Evolutionary conservation across 495 filamentous ascomycete genomes (phyloP).

Genomic region (Cercophora newfieldiana): DNA sequence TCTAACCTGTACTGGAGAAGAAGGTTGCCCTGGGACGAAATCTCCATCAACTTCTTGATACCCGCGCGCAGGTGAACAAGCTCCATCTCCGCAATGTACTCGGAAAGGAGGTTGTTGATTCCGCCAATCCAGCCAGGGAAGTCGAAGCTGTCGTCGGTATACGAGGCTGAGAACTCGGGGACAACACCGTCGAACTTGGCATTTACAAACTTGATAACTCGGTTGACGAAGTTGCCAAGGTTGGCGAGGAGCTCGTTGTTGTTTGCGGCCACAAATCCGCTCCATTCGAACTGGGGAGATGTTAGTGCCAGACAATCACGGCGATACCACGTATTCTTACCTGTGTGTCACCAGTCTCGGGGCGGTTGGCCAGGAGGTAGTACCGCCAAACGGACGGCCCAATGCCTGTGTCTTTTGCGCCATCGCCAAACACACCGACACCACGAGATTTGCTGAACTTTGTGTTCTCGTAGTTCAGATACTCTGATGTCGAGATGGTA

Average conservation of each 20-base stretch:
- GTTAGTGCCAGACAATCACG: not conserved
- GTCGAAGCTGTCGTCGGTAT: constrained; percentile 54
- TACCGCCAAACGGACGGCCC: constrained; percentile 88
- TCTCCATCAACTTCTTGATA: constrained; percentile 62
- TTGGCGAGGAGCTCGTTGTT: constrained; percentile 90
- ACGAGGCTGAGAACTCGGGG: constrained; percentile 62
- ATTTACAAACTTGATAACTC: constrained; percentile 87
- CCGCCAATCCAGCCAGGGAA: constrained; percentile 46
- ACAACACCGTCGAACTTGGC: constrained; percentile 69
- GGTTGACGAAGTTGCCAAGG: constrained; percentile 91
- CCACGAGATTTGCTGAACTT: constrained; percentile 95
- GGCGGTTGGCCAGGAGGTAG: constrained; percentile 84
- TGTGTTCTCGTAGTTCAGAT: constrained; percentile 91
- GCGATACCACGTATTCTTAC: constrained; percentile 20
- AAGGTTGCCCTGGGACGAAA: constrained; percentile 60
- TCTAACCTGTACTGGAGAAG: constrained; percentile 84
- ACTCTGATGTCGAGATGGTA: constrained; percentile 88
- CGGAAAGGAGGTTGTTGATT: constrained; percentile 61
- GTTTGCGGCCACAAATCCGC: constrained; percentile 78
- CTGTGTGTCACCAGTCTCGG: constrained; percentile 85
- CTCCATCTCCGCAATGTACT: constrained; percentile 74
- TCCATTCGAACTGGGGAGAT: constrained; percentile 31
- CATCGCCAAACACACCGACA: constrained; percentile 88
- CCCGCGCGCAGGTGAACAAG: constrained; percentile 74
- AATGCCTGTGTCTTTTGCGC: constrained; percentile 85